A percentile compares a stretch with the other conserved stretches of the same genome.
phyloP scores from a whole-genome alignment of 495 filamentous ascomycete genomes.

The Evernia prunastri region DNA sequence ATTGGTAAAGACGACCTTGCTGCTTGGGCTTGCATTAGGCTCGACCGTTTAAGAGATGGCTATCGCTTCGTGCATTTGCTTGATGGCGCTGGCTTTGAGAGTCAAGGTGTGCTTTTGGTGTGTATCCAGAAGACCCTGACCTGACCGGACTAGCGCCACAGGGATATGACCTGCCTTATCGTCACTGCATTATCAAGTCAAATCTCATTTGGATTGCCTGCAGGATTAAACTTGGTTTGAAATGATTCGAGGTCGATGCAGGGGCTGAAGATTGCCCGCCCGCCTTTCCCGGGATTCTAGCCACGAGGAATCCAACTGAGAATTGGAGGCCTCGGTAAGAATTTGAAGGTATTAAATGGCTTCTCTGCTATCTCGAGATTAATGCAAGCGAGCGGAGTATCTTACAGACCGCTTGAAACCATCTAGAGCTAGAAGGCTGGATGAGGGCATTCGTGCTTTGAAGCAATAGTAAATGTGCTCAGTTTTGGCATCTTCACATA shows the following conservation, averaged over 20 bases:
- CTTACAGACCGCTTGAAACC: background rate
- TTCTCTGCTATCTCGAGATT: background rate
- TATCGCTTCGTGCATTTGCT: constrained; percentile 70
- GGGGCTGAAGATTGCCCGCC: background rate
- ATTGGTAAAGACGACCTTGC: constrained; percentile 67
- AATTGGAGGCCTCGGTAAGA: background rate
- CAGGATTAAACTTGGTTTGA: background rate
- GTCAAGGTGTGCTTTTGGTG: constrained; percentile 61
- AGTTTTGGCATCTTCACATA: background rate
- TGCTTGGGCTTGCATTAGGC: constrained; percentile 80
- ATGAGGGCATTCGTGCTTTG: background rate
- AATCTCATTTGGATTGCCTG: background rate
- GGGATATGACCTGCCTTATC: constrained; percentile 1
- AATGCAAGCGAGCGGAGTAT: background rate
- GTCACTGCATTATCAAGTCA: background rate
- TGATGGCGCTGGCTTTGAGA: constrained; percentile 54
- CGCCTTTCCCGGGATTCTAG: background rate
- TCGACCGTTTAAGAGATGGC: constrained; percentile 70
- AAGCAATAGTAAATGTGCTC: background rate
- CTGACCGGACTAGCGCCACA: constrained; percentile 1
- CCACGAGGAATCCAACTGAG: background rate
- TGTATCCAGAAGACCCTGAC: constrained; percentile 49
- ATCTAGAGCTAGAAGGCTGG: background rate
- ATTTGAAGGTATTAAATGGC: background rate
- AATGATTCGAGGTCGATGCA: background rate